Percentiles rank a stretch among this genome's conserved stretches.
phyloP scores from a whole-genome alignment of 257 asterid genomes.

The Prunella vulgaris region DNA sequence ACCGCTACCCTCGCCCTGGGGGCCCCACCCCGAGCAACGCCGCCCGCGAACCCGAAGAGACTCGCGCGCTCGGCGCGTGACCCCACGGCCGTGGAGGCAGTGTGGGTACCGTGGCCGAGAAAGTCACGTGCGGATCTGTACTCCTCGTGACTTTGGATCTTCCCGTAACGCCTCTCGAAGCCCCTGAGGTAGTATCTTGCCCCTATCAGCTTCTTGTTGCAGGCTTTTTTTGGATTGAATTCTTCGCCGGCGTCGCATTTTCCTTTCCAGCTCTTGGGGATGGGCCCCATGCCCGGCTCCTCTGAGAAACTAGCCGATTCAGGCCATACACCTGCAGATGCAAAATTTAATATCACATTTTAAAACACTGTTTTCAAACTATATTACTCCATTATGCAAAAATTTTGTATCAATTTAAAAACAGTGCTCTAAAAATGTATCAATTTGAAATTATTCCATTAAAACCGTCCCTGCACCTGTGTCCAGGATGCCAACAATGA shows the following conservation, averaged over 20 bases:
- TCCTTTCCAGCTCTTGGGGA: constrained; percentile 55
- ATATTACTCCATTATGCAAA: too few species aligned
- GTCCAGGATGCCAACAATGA: constrained; percentile 44
- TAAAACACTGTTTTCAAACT: too few species aligned
- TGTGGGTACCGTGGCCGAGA: constrained; percentile 65
- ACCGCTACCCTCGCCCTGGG: constrained; percentile 66
- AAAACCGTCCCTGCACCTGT: constrained; percentile 24
- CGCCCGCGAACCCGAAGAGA: constrained; percentile 34
- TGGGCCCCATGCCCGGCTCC: constrained; percentile 40
- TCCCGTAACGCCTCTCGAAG: constrained; percentile 34
- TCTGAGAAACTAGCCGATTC: constrained; percentile 55
- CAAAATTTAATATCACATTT: too few species aligned
- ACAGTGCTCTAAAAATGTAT: too few species aligned
- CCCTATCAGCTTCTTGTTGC: constrained; percentile 58
- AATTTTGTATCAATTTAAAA: too few species aligned
- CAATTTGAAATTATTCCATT: too few species aligned
- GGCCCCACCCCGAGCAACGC: constrained; percentile 63
- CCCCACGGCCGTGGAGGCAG: constrained; percentile 61
- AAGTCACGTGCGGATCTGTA: constrained; percentile 46
- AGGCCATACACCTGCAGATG: constrained; percentile 68
- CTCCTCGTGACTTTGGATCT: constrained; percentile 28
- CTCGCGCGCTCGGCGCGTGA: constrained; percentile 24
- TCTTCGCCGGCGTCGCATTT: constrained; percentile 41
- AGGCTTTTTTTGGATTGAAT: constrained; percentile 35
- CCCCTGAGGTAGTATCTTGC: constrained; percentile 50